These are phyloP conservation scores for Paxillus rubicundulus DNA, from an alignment of 768 basidiomycete genomes.

Conservation along the genomic window DNA sequence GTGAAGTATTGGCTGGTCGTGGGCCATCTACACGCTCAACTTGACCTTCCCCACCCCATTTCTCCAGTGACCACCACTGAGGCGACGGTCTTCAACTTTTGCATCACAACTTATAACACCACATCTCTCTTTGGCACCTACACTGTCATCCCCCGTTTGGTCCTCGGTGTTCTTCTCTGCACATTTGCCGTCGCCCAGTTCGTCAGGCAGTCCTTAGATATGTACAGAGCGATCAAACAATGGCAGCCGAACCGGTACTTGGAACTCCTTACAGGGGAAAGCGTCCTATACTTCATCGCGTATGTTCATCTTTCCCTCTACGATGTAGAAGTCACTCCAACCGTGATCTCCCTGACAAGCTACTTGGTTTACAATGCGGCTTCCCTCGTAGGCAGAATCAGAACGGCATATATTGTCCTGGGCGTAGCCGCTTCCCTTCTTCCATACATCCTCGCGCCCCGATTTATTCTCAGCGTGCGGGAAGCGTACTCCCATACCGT, in stretches of 20 bases:
- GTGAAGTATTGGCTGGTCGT: neutral
- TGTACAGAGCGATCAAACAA: conserved; percentile 5
- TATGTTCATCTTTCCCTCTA: neutral
- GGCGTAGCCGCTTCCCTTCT: neutral
- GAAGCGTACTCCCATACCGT: neutral
- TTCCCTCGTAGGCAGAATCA: no score
- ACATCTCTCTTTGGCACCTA: neutral
- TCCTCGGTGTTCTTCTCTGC: conserved; percentile 4
- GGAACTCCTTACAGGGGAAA: conserved; percentile 7
- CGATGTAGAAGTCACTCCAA: neutral
- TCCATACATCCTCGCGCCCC: neutral
- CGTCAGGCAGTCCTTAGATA: neutral
- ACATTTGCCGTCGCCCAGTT: conserved; percentile 1
- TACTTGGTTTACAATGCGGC: neutral
- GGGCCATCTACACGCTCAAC: no score
- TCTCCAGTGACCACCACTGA: neutral
- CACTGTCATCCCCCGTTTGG: neutral
- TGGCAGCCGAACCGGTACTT: conserved; percentile 9
- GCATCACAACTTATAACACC: neutral
- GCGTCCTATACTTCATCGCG: conserved; percentile 14
- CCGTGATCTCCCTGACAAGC: neutral
- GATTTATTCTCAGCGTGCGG: neutral
- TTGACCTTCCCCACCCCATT: neutral
- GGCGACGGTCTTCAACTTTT: neutral
- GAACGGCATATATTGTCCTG: neutral